Base-by-base conservation (phyloP, 176 grass and related monocot species). In the Typha latifolia region DNA sequence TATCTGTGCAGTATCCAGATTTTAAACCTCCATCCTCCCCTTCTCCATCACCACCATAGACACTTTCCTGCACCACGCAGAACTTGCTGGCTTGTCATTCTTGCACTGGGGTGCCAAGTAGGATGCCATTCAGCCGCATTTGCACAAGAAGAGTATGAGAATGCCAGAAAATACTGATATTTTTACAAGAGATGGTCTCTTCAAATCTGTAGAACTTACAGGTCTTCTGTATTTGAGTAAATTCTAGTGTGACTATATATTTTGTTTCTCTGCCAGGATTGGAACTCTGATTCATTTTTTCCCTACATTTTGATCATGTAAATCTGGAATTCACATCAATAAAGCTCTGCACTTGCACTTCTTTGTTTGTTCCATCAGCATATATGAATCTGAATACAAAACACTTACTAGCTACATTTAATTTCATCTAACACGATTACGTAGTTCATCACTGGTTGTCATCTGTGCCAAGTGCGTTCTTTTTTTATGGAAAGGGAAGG, bases 11-110 rank as follows among this genome's bases (percentile, higher is more conserved):
- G 94, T 99, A 99, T 78, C 95, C 89, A 0, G 95, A 99, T 83
- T 76, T 99, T 27, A 99, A 99, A 61, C 95, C 95, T 16, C 89
- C 95, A 0, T 81, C 95, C 21, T 99, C 95, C 0, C 95, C 95
- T 52, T 75, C 89, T 12, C 95, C 95, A 0, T 94, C 95, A 3
- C 6, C 74, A 13, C 86, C 89, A 29, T 99, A 82, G 69, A 47
- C 49, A 49, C 19, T 61, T 67, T 59, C 18, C 20, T 59, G 53
- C 20, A 10, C 53, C n/a, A 43, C 10, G 37, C 22, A 8, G 11
- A 59, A 59, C 20, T 3, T 21, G 11, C 16, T 19, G 53, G 20
- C 18, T 59, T n/a, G 53, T 22, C 16, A n/a, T 59, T 21, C 53
- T 59, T 59, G 53, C 53, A 22, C 16, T 21, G n/a, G 20, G 3